Conservation (phyloP, 1,284 basidiomycete species). For the Microbotryum scabiosae region DNA sequence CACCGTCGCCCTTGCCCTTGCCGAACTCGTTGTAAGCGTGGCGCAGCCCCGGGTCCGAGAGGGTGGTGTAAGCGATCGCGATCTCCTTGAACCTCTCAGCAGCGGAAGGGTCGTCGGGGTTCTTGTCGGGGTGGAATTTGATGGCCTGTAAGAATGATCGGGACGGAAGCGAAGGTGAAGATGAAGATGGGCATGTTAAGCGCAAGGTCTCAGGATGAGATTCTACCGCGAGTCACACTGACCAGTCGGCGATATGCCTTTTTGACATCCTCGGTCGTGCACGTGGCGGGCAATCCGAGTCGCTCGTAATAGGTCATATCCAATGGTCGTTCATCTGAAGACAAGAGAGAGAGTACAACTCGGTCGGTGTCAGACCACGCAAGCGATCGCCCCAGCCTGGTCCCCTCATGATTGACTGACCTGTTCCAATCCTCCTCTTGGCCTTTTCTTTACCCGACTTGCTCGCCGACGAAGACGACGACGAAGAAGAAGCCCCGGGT, state of each 20-base stretch:
- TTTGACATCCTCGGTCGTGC: constrained; percentile 80
- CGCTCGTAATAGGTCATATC: constrained; percentile 81
- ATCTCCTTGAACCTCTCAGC: constrained; percentile 52
- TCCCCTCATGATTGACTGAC: constrained; percentile 29
- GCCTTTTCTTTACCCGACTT: background rate
- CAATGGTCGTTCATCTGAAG: constrained; percentile 77
- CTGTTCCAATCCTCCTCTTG: constrained; percentile 37
- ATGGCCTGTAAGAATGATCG: constrained; percentile 43
- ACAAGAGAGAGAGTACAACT: constrained; percentile 57
- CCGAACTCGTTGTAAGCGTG: constrained; percentile 33
- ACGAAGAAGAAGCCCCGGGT: constrained; percentile 27
- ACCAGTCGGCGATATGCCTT: constrained; percentile 91
- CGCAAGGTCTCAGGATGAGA: background rate
- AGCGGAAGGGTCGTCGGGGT: constrained; percentile 81
- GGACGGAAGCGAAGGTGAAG: constrained; percentile 68
- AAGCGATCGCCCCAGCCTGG: constrained; percentile 6
- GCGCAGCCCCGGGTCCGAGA: constrained; percentile 68
- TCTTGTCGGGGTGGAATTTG: constrained; percentile 56
- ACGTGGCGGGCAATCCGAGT: constrained; percentile 63
- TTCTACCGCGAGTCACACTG: constrained; percentile 37
- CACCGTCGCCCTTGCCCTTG: constrained; percentile 22
- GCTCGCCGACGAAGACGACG: constrained; percentile 5
- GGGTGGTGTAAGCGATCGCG: constrained; percentile 42
- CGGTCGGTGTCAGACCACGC: constrained; percentile 1
- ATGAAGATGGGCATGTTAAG: constrained; percentile 49